Percentiles rank a stretch among this genome's conserved stretches.
phyloP scores from a whole-genome alignment of 371 early-diverging fungal genomes.

The Mycotypha africana region DNA sequence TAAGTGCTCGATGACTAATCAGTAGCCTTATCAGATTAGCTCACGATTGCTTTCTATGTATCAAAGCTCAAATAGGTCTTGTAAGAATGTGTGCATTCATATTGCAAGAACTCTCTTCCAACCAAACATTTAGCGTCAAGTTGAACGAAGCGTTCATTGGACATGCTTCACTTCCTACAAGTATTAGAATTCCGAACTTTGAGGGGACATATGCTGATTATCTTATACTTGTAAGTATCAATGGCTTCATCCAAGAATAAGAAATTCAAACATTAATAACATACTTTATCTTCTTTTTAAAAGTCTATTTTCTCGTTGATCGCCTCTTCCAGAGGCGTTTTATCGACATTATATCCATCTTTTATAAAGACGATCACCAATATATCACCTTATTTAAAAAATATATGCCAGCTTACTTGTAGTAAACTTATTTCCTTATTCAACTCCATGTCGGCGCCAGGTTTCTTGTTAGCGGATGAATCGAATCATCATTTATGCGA shows the following conservation, averaged over 20 bases:
- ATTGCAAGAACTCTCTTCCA: conserved; percentile 78
- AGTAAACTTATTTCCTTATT: conserved; percentile 71
- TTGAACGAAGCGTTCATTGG: conserved; percentile 75
- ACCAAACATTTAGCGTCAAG: conserved; percentile 71
- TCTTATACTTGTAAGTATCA: conserved; percentile 56
- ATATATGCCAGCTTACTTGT: conserved; percentile 64
- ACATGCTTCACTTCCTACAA: conserved; percentile 58
- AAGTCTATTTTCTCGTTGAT: conserved; percentile 73
- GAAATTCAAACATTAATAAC: background rate
- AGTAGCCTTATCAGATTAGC: conserved; percentile 58
- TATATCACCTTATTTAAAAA: conserved; percentile 77
- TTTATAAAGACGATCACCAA: conserved; percentile 77
- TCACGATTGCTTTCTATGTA: conserved; percentile 41
- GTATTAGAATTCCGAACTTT: conserved; percentile 66
- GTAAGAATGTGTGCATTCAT: conserved; percentile 78
- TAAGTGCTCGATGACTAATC: conserved; percentile 49
- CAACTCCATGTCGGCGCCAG: conserved; percentile 69
- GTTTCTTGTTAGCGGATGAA: conserved; percentile 75
- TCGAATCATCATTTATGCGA: conserved; percentile 68
- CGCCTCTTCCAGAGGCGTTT: conserved; percentile 64
- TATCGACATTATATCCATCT: conserved; percentile 72
- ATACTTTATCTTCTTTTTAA: background rate
- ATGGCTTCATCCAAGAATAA: background rate
- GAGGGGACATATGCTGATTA: conserved; percentile 83
- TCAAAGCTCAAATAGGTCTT: conserved; percentile 69